Conservation (phyloP, 305 asterid genomes). For the Fraxinus ornus region DNA sequence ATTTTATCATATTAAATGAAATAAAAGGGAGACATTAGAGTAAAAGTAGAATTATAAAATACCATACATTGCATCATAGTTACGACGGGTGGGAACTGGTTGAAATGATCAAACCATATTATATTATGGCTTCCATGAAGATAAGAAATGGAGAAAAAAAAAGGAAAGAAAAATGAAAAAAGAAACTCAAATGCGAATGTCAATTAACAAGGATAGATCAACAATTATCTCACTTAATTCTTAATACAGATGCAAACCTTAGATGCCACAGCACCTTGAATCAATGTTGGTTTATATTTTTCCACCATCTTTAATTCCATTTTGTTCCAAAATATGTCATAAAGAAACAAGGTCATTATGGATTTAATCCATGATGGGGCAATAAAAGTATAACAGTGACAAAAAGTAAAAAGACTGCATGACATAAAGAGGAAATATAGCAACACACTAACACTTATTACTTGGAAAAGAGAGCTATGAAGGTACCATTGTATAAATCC, state of each 20-base stretch:
- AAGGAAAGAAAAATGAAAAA: neutral
- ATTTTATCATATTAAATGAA: slow-evolving; percentile 1
- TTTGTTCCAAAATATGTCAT: neutral
- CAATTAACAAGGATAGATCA: neutral
- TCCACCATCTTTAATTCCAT: slow-evolving; percentile 1
- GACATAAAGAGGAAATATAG: neutral
- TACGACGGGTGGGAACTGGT: neutral
- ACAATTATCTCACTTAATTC: neutral
- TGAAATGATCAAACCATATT: neutral
- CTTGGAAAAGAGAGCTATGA: neutral
- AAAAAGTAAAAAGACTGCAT: neutral
- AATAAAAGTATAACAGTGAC: neutral
- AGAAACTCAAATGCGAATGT: neutral
- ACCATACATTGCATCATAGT: neutral
- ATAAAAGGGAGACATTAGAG: slow-evolving; percentile 15
- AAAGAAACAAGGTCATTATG: neutral
- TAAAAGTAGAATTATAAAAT: slow-evolving; percentile 3
- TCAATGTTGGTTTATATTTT: neutral
- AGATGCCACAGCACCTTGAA: neutral
- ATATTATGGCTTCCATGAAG: neutral
- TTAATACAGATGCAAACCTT: neutral
- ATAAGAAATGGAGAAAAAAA: neutral
- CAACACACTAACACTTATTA: neutral
- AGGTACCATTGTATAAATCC: neutral
- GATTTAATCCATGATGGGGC: neutral